A percentile compares a stretch with the other conserved stretches of the same genome.
Conservation (phyloP, 108 stramenopile genomes). For the Skeletonema costatum region DNA sequence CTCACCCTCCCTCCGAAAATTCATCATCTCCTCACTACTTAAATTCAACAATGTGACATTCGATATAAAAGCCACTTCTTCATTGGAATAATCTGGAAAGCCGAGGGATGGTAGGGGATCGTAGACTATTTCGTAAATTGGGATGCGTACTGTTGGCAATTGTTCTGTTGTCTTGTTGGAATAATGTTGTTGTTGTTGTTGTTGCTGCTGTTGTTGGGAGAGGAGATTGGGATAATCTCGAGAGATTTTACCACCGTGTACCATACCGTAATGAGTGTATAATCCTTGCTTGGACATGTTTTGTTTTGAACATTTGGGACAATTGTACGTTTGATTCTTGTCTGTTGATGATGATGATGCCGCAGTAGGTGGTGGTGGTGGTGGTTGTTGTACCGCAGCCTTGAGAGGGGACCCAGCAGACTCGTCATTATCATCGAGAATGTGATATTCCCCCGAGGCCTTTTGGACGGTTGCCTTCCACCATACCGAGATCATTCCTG, state of each 20-base stretch:
- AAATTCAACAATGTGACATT: conserved; percentile 20
- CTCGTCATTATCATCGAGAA: conserved; percentile 10
- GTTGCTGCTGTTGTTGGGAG: not conserved
- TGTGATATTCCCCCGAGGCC: conserved; percentile 9
- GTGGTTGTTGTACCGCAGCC: not conserved
- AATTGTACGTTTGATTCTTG: not conserved
- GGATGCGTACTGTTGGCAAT: conserved; percentile 5
- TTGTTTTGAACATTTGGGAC: not conserved
- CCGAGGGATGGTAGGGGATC: conserved; percentile 22
- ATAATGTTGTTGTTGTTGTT: not conserved
- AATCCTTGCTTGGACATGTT: not conserved
- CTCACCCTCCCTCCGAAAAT: conserved; percentile 16
- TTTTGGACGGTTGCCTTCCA: conserved; percentile 29
- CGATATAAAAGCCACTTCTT: conserved; percentile 35
- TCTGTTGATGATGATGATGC: not conserved
- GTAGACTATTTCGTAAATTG: conserved; percentile 40
- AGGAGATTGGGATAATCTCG: not conserved
- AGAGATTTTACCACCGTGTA: not conserved
- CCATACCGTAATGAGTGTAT: not conserved
- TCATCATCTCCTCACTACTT: conserved; percentile 38
- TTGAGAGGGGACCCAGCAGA: not conserved
- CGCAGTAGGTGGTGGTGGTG: not conserved
- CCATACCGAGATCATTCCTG: conserved; percentile 21
- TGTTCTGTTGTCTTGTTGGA: not conserved
- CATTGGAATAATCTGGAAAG: conserved; percentile 13